Base-by-base conservation (phyloP, 1,284 basidiomycete genomes). In the Gastroboletus turbinatus region DNA sequence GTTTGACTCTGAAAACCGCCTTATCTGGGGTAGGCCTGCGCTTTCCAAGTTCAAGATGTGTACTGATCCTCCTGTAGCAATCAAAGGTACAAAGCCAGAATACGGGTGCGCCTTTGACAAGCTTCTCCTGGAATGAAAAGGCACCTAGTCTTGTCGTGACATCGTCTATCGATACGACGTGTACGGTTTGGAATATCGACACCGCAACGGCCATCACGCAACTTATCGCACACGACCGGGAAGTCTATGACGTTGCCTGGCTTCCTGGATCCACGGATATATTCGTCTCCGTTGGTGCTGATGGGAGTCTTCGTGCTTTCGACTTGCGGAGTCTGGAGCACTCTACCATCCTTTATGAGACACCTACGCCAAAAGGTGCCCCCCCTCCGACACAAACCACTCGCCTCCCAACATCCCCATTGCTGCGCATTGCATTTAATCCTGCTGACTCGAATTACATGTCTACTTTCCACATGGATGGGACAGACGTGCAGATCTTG, bases 211-310 rank as follows among this genome's bases (percentile, higher is more conserved):
- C 97, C 16, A 86, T 99, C 67, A 99, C 97, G 1, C 97, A 99
- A 73, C 84, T 96, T 63, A 96, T 96, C 70, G 97, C 97, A 0
- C 97, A 99, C 76, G 97, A 99, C 78, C 86, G 94, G 46, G 97
- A 98, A 72, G 97, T 99, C 7, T 96, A 95, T 74, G 94, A 96
- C 68, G 94, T 96, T 48, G 95, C 94, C 40, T 98, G 97, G 96
- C 84, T 98, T n/a, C 97, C 97, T 2, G 86, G 89, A n/a, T 96
- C 93, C 13, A 92, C 92, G 5, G 96, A 99, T 72, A 96, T 98
- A 61, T 99, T 99, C 73, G 96, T 98, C 33, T 96, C 94, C 16
- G 97, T 99, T 21, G 97, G 97, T 25, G 97, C 96, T 14, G 97
- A 99, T 70, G 97, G 97, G 13, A 94, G 90, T 57, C 78, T 99